These are phyloP conservation scores for Penicillium paxilli DNA, from an alignment of 495 filamentous ascomycete species.

Conservation along the genomic window DNA sequence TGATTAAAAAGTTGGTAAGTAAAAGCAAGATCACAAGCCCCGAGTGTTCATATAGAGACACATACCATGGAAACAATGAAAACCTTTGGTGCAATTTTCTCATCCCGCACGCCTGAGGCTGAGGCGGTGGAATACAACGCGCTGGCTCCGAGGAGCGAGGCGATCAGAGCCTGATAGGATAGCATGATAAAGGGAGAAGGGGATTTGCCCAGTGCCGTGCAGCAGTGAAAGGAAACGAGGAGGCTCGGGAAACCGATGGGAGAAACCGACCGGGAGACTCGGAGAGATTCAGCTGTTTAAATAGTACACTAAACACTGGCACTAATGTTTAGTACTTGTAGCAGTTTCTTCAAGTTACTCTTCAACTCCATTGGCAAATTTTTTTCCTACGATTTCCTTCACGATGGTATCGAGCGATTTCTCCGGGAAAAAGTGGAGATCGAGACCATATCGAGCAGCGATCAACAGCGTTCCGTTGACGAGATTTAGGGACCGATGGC, in stretches of 20 bases:
- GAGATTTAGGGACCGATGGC: constrained; percentile 6
- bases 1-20: constrained; percentile 18
- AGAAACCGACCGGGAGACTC: too few relatives aligned
- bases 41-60: background rate
- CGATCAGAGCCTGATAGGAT: constrained; percentile 8
- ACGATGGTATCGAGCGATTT: background rate
- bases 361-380: constrained; percentile 3
- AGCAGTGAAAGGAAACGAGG: too few relatives aligned
- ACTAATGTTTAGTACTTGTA: too few relatives aligned
- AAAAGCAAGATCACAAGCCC: background rate
- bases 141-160: constrained; percentile 18
- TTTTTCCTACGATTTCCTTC: background rate
- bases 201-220: background rate
- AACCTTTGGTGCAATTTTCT: constrained; percentile 60
- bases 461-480: constrained; percentile 5
- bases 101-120: background rate
- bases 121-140: constrained; percentile 7
- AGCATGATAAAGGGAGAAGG: constrained; percentile 8
- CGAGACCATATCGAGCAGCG: constrained; percentile 4
- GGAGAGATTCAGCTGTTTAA: too few relatives aligned
- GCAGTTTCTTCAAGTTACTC: too few relatives aligned
- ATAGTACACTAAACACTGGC: too few relatives aligned
- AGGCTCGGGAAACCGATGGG: too few relatives aligned
- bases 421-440: constrained; percentile 5
- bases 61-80: constrained; percentile 71